Base-by-base conservation (phyloP, 441 rosid genomes). In the Macaranga tanarius region DNA sequence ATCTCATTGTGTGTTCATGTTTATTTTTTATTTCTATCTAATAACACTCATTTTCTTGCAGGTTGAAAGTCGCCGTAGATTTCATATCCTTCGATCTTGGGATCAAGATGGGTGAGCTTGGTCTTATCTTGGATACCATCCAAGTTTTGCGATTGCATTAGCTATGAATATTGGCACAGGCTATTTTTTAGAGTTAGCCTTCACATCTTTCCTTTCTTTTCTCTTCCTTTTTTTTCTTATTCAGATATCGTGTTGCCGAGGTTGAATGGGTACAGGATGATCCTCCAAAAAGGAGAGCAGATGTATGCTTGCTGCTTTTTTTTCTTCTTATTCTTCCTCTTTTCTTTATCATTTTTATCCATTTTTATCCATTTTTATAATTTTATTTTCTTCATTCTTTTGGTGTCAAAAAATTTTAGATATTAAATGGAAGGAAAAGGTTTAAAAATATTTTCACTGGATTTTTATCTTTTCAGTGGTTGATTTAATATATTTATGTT, bases 21-120 rank as follows among this genome's bases (percentile, higher is more conserved):
- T 42, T 26, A 28, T 71, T 17, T 17, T 59, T 57, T 61, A 26
- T n/a, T 38, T 3, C 6, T 12, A 17, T 38, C 2, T 68, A 19
- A 16, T 28, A 23, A 45, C 60, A 34, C 13, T 38, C 50, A 4
- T 34, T 69, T 62, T 65, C 65, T 28, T 74, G 79, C 87, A 93
- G 98, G 81, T 91, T 78, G 97, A 95, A 87, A 88, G 98, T 79
- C 89, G 88, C 56, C 90, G 95, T 51, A 90, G 99, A 79, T 93
- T 88, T 67, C 92, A 78, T 54, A 85, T 93, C 52, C 78, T 87
- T 78, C 85, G 77, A 76, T 87, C 91, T 65, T 86, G 96, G 94
- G 91, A 93, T 81, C 98, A 93, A 86, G 98, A 95, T 83, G 99
- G 98, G 99, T 93, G 80, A 84, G 98, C 75, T 69, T 76, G 75